These are phyloP conservation scores for Xerocomus nothofagi DNA, from an alignment of 1,284 basidiomycete genomes.

Conservation along the genomic window DNA sequence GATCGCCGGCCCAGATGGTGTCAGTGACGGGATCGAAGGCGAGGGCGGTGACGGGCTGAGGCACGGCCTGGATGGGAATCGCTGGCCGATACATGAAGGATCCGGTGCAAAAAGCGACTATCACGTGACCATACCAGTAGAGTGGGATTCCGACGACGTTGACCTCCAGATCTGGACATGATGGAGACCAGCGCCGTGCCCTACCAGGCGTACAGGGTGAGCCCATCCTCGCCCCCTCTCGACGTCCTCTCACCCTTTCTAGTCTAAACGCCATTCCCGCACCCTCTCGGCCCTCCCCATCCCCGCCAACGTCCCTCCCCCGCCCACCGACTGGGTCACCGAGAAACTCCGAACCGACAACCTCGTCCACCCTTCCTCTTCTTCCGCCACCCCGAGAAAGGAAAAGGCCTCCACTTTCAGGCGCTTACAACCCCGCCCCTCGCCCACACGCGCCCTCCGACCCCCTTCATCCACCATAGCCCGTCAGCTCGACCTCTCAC, in stretches of 20 bases:
- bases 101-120: background rate
- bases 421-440: constrained; percentile 48
- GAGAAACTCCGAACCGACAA: constrained; percentile 25
- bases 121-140: constrained; percentile 23
- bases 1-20: constrained; percentile 84
- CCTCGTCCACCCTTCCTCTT: constrained; percentile 9
- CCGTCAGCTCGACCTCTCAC: constrained; percentile 20
- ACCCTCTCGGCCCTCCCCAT: constrained; percentile 44
- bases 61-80: constrained; percentile 35
- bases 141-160: no score
- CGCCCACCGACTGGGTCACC: constrained; percentile 18
- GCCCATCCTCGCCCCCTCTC: background rate
- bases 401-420: constrained; percentile 56
- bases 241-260: constrained; percentile 8
- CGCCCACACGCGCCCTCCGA: constrained; percentile 39
- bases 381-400: constrained; percentile 36
- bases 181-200: constrained; percentile 43
- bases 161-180: no score
- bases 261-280: constrained; percentile 74
- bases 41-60: constrained; percentile 67
- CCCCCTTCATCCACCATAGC: constrained; percentile 35
- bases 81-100: constrained; percentile 38
- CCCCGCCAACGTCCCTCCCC: constrained; percentile 36
- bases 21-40: constrained; percentile 91
- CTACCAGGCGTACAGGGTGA: constrained; percentile 74